Evolutionary conservation across 192 early-diverging fungal genomes (phyloP).

Genomic region (Gamsiella multidivaricata): DNA sequence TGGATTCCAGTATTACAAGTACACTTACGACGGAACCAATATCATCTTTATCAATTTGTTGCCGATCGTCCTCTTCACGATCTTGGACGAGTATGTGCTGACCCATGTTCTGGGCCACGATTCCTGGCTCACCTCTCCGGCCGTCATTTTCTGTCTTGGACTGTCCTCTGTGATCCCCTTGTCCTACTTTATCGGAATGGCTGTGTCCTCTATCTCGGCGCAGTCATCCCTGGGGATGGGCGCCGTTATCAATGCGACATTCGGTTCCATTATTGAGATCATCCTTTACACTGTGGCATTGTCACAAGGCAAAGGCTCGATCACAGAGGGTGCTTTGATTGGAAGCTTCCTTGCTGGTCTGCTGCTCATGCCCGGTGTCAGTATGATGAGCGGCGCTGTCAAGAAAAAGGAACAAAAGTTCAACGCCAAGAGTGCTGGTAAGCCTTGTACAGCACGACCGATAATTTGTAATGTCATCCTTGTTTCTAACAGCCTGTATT

Average conservation of each 20-base stretch:
- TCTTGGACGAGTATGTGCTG: conserved; percentile 84
- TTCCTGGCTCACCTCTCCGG: conserved; percentile 66
- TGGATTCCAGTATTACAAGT: conserved; percentile 97
- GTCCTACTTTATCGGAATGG: conserved; percentile 97
- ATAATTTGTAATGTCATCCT: not conserved
- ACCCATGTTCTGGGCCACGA: conserved; percentile 49
- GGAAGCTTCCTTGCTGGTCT: conserved; percentile 92
- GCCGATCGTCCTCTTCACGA: conserved; percentile 83
- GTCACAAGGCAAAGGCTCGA: conserved; percentile 83
- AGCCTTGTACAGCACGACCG: not conserved
- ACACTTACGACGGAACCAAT: conserved; percentile 96
- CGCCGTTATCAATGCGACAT: conserved; percentile 97
- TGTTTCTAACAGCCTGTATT: not conserved
- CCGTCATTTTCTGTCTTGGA: conserved; percentile 74
- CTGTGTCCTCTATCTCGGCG: conserved; percentile 95
- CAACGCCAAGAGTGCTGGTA: conserved; percentile 92
- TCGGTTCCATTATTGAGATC: conserved; percentile 96
- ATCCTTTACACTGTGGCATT: conserved; percentile 93
- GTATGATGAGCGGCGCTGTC: conserved; percentile 93
- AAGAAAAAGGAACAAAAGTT: conserved; percentile 94
- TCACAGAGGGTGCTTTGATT: conserved; percentile 93
- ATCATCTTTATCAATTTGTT: conserved; percentile 96
- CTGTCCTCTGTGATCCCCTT: conserved; percentile 90
- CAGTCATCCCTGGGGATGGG: conserved; percentile 93
- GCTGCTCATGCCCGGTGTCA: conserved; percentile 91